These are phyloP conservation scores for Fusarium scirpi DNA, from an alignment of 2,329 filamentous ascomycete genomes.

Conservation along the genomic window DNA sequence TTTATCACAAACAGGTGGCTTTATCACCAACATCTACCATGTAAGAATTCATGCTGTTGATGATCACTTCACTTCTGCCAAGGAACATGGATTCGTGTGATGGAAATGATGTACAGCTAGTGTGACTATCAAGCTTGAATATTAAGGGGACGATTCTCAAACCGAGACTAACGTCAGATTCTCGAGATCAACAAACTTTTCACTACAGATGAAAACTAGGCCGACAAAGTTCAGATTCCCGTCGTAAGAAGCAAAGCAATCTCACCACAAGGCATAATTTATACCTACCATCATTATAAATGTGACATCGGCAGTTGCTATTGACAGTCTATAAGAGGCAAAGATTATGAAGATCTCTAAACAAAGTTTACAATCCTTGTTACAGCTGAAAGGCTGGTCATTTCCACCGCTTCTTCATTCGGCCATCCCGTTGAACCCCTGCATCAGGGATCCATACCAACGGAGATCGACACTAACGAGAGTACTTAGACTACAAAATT, in stretches of 20 bases:
- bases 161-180: not conserved
- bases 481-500: not conserved
- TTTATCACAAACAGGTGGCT: not conserved
- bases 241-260: not conserved
- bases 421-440: not conserved
- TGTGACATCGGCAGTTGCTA: not conserved
- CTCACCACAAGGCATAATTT: not conserved
- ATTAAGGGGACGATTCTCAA: not conserved
- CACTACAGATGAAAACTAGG: not conserved
- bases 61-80: not conserved
- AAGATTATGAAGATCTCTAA: not conserved
- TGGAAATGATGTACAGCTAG: not conserved
- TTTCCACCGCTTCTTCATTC: not conserved
- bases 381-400: not conserved
- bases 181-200: not conserved
- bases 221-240: not conserved
- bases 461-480: accelerated
- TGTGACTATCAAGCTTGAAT: not conserved
- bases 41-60: too few species aligned
- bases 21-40: not conserved
- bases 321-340: not conserved
- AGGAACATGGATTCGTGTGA: not conserved
- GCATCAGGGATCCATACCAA: not conserved
- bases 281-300: not conserved
- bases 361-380: not conserved